phyloP scores from a whole-genome alignment of 805 yeast species.

The Brettanomyces custersianus region DNA sequence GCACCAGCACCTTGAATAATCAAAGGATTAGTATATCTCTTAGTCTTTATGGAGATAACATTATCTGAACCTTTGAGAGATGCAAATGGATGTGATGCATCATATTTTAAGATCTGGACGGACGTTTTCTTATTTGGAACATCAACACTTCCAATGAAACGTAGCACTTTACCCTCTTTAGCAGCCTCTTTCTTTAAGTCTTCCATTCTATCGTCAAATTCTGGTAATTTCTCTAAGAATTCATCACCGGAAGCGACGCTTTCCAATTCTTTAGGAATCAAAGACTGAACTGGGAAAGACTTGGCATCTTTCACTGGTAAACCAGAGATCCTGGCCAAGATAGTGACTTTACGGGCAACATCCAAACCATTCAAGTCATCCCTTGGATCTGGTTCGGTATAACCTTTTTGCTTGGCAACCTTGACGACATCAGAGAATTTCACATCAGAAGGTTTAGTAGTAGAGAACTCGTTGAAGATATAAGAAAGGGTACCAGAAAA shows the following conservation, averaged over 20 bases:
- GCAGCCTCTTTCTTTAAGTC: conserved; percentile 74
- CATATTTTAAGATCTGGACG: conserved; percentile 86
- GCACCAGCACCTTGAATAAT: conserved; percentile 97
- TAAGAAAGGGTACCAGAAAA: conserved; percentile 93
- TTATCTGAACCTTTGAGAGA: conserved; percentile 93
- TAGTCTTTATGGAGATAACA: conserved; percentile 83
- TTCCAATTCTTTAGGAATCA: conserved; percentile 84
- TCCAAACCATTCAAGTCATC: conserved; percentile 97
- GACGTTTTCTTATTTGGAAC: conserved; percentile 57
- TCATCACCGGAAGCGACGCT: conserved; percentile 63
- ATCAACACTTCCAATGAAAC: conserved; percentile 91
- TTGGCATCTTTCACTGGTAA: conserved; percentile 76
- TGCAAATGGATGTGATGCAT: conserved; percentile 89
- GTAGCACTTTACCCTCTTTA: conserved; percentile 73
- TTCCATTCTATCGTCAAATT: conserved; percentile 74
- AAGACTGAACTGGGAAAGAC: conserved; percentile 88
- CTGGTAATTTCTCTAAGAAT: conserved; percentile 72
- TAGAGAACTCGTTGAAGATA: conserved; percentile 88
- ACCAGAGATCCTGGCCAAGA: conserved; percentile 89
- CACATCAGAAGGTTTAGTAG: conserved; percentile 47
- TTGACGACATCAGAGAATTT: conserved; percentile 86
- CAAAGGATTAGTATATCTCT: conserved; percentile 88
- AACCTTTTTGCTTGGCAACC: conserved; percentile 84
- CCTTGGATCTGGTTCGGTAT: conserved; percentile 99
- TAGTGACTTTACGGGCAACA: conserved; percentile 97